Base-by-base conservation (phyloP, 768 basidiomycete species). In the Russula lepida region DNA sequence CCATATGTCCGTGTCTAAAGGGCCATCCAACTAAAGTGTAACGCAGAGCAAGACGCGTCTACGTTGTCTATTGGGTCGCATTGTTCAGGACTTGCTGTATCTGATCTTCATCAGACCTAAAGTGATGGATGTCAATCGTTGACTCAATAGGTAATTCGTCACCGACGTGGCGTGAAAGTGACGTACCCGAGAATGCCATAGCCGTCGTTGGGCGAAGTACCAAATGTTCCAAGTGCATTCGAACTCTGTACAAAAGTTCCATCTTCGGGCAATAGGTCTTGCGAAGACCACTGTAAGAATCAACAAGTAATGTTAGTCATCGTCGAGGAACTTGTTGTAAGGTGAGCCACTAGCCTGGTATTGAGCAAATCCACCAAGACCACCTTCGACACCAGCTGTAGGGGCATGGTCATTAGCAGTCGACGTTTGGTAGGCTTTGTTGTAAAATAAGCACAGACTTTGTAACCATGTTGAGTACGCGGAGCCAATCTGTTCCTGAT, bases 141-240 rank as follows among this genome's bases (percentile, higher is more conserved):
- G 58, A 39, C 11, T 23, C 30, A 9, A 15, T 25, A 6, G 1
- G 32, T 51, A n/a, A 15, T n/a, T 32, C 3, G 17, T 23, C 25
- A 15, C 27, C 4, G 13, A 15, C 13, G 13, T 17, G 33, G 8
- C 6, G 33, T 19, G 13, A 56, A 32, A n/a, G n/a, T 19, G n/a
- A 58, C 63, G 43, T 28, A 64, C 63, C 62, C 62, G 13, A 48
- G 27, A 32, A 56, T 60, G 32, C 54, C 64, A 49, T 66, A 66
- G 27, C 65, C 65, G 28, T 66, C 65, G 43, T 66, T 58, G 21
- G 65, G 63, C 19, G 63, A 66, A 21, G 2, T 0, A 39, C 39
- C 50, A n/a, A 57, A 12, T 23, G 58, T 57, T n/a, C 64, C 62
- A 28, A 2, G 32, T 17, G 23, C 28, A 32, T 1, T 35, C 39